Percentiles rank a stretch among this genome's conserved stretches.
Conservation (phyloP, 345 rosid species). For the Cochlearia excelsa region DNA sequence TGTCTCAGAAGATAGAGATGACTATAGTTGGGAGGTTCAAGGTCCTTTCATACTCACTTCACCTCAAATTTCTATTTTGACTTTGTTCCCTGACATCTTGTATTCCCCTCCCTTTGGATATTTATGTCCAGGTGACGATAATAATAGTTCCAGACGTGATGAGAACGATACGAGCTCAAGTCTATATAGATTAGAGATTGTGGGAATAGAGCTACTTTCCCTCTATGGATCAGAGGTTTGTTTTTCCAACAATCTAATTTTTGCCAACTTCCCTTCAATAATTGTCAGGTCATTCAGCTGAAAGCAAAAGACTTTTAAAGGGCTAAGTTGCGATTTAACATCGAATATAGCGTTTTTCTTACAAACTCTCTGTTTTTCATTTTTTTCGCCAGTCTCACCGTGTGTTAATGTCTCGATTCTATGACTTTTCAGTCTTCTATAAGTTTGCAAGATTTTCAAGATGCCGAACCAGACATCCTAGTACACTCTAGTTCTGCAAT, state of each 20-base stretch:
- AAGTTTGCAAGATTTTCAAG: slow-evolving; percentile 78
- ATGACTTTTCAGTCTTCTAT: slow-evolving; percentile 54
- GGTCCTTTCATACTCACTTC: slow-evolving; percentile 38
- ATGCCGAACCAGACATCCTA: slow-evolving; percentile 82
- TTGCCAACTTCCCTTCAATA: slow-evolving; percentile 3
- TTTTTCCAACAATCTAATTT: slow-evolving; percentile 25
- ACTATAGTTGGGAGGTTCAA: slow-evolving; percentile 54
- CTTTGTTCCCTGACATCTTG: slow-evolving; percentile 5
- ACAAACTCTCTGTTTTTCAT: slow-evolving; percentile 2
- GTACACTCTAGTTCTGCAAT: slow-evolving; percentile 66
- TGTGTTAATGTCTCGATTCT: slow-evolving; percentile 31
- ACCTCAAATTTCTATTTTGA: neutral
- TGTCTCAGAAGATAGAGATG: slow-evolving; percentile 54
- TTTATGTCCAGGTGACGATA: slow-evolving; percentile 53
- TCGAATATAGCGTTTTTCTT: neutral
- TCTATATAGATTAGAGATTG: slow-evolving; percentile 70
- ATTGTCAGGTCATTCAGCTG: neutral
- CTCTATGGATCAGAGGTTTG: slow-evolving; percentile 77
- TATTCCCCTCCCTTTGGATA: neutral
- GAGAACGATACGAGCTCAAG: slow-evolving; percentile 47
- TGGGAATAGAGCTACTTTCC: slow-evolving; percentile 78
- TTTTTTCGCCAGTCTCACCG: slow-evolving; percentile 5
- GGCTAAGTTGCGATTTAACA: slow-evolving; percentile 2
- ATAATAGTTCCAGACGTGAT: slow-evolving; percentile 43
- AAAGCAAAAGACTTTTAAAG: neutral